Evolutionary conservation across 2,329 filamentous ascomycete genomes (phyloP), one percentile per base, ranked within the genome.

Genomic region (Neodidymelliopsis sp.): DNA sequence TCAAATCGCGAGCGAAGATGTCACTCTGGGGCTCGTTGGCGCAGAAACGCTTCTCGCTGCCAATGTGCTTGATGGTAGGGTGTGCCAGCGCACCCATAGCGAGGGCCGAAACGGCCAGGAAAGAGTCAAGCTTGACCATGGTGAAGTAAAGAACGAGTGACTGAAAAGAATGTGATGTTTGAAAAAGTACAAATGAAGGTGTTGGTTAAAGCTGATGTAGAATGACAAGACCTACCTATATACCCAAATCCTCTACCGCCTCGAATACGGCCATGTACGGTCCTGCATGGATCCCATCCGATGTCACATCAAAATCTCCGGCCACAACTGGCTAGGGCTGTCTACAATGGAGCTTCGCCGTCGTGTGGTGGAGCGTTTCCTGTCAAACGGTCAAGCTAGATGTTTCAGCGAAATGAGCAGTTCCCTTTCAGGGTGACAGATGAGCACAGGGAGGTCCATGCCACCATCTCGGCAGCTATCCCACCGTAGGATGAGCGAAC

Each of bases 11-110:
- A 9, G 45, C 44, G 28, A 63, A 57, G 24, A 59, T 28, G 16
- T 15, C 22, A 16, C 31, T 54, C 22, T 52, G 56, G 15, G 62
- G 48, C 15, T 59, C 49, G 12, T 57, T 22, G 9, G 58, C 49
- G 20, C 57, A 64, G 30, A 60, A 54, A 19, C 58, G 63, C 30
- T 49, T 49, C 46, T 33, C 27, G 18, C 52, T 54, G 45, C 59
- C 57, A 39, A 61, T 60, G 28, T 62, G 58, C 44, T 63, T 63
- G 40, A 59, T 60, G 53, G 54, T 59, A 30, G 60, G 60, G 40
- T 63, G 60, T 48, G 56, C 59, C 52, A 62, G 54, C 50, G 35
- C 59, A 56, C 57, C 51, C 53, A 55, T 27, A 27, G 49, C 53
- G n/a, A 58, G 30, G 20, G 48, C 50, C 27, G 52, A 56, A 50